These are phyloP conservation scores for Solanum aculeatissimum DNA, from an alignment of 305 asterid genomes.

Conservation along the genomic window DNA sequence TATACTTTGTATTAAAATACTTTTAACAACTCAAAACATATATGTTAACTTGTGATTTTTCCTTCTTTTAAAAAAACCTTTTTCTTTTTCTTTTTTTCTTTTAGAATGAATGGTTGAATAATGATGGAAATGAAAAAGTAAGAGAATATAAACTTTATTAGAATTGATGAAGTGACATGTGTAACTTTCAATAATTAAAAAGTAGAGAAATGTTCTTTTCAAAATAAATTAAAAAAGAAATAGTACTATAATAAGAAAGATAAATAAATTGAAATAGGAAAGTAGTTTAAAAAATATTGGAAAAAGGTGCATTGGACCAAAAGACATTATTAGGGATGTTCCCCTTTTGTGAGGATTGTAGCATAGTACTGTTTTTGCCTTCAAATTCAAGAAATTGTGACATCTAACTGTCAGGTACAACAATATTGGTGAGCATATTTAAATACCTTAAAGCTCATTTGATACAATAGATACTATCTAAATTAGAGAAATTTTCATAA, in stretches of 20 bases:
- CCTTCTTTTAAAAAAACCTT: not conserved
- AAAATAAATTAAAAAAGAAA: no score
- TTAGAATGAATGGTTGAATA: not conserved
- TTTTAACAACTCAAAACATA: not conserved
- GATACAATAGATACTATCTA: no score
- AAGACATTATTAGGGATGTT: not conserved
- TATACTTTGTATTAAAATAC: not conserved
- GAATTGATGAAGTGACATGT: not conserved
- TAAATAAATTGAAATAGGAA: no score
- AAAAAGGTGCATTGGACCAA: no score
- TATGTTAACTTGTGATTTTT: not conserved
- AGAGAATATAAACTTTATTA: not conserved
- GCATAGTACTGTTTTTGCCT: not conserved
- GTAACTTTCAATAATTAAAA: not conserved
- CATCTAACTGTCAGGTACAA: not conserved
- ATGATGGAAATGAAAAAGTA: not conserved
- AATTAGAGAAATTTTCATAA: no score
- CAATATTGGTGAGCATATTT: not conserved
- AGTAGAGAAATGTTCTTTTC: no score
- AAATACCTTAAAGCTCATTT: not conserved
- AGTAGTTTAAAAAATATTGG: no score
- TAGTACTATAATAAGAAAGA: no score
- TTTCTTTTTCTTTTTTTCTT: not conserved
- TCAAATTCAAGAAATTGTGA: not conserved
- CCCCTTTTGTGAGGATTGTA: not conserved